These are phyloP conservation scores for Geranium incanum DNA, from an alignment of 441 rosid species.

Conservation along the genomic window DNA sequence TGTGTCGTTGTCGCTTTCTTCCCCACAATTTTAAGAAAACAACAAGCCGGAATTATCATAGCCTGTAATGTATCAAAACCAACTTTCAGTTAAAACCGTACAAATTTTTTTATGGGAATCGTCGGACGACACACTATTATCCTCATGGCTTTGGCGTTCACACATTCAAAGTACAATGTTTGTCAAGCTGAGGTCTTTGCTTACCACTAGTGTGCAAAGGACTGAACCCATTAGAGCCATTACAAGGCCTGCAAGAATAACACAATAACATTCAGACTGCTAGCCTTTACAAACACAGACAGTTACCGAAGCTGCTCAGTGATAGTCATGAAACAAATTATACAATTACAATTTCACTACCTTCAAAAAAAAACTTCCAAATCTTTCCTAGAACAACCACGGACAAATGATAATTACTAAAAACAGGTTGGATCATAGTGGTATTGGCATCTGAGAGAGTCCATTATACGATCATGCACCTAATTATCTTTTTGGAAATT, in stretches of 20 bases:
- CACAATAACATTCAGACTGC: background rate
- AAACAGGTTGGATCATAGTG: background rate
- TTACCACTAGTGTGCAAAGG: slow-evolving; percentile 72
- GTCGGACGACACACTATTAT: background rate
- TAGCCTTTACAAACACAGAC: background rate
- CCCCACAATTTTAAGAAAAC: slow-evolving; percentile 61
- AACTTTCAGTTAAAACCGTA: background rate
- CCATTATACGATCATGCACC: background rate
- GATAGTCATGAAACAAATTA: background rate
- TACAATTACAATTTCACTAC: background rate
- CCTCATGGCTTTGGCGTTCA: background rate
- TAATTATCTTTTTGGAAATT: background rate
- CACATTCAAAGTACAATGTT: background rate
- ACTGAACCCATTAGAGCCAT: slow-evolving; percentile 62
- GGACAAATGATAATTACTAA: too few relatives aligned
- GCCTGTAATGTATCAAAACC: slow-evolving; percentile 37
- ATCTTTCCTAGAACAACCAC: background rate
- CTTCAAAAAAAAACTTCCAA: background rate
- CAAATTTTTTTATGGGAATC: background rate
- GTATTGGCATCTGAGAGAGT: background rate
- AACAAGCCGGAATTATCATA: slow-evolving; percentile 59
- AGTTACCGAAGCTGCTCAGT: background rate
- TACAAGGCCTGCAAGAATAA: background rate
- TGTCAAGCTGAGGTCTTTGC: slow-evolving; percentile 11
- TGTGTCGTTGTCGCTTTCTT: slow-evolving; percentile 54